A percentile compares a stretch with the other conserved stretches of the same genome.
These are phyloP conservation scores for Aspergillus bombycis DNA, from an alignment of 2,329 filamentous ascomycete genomes.

Conservation along the genomic window DNA sequence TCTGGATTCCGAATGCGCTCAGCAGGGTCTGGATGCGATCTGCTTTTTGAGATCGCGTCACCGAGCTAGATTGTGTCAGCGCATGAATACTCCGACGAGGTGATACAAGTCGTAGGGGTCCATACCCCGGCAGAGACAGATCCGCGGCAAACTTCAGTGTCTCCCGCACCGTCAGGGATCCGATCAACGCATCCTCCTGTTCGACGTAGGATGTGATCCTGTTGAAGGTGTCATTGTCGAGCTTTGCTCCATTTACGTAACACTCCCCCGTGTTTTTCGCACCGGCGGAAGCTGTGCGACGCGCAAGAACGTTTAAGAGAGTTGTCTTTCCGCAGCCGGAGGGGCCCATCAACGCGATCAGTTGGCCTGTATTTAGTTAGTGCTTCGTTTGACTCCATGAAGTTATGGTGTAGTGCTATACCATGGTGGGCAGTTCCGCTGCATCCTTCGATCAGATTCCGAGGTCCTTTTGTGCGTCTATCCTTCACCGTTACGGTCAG, in stretches of 20 bases:
- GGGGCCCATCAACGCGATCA: conserved; percentile 82
- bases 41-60: conserved; percentile 61
- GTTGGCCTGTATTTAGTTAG: conserved; percentile 57
- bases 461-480: conserved; percentile 63
- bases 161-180: conserved; percentile 77
- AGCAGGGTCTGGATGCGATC: conserved; percentile 69
- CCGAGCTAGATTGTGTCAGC: conserved; percentile 38
- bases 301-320: conserved; percentile 76
- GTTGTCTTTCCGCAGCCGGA: conserved; percentile 78
- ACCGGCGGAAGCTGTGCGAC: conserved; percentile 58
- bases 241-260: conserved; percentile 64
- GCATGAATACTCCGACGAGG: background rate
- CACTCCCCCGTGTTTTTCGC: conserved; percentile 58
- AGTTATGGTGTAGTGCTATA: conserved; percentile 26
- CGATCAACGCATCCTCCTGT: conserved; percentile 83
- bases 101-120: background rate
- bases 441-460: conserved; percentile 65
- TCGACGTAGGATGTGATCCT: conserved; percentile 78
- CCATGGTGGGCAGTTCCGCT: conserved; percentile 67
- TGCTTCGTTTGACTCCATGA: background rate
- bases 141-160: conserved; percentile 78
- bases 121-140: conserved; percentile 61
- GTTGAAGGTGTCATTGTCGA: conserved; percentile 61
- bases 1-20: conserved; percentile 70
- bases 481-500: conserved; percentile 75